Conservation (phyloP, 345 rosid species). For the Citrus maxima region DNA sequence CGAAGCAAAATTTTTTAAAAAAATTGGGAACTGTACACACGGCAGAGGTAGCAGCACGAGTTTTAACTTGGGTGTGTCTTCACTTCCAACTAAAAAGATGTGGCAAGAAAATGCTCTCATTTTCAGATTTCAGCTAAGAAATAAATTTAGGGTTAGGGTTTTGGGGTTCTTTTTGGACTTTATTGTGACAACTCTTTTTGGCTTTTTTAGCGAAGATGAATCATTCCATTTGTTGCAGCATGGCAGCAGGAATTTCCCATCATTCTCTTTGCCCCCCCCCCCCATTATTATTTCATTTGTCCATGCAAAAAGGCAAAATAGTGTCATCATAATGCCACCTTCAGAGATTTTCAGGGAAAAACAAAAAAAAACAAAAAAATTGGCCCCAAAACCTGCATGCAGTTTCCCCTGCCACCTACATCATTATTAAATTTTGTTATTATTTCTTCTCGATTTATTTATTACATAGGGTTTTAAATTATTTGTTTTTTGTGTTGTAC, state of each 20-base stretch:
- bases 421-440: background rate
- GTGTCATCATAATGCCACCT: background rate
- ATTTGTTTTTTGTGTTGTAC: conserved; percentile 7
- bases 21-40: background rate
- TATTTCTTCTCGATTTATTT: background rate
- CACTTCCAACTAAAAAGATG: background rate
- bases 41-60: conserved; percentile 17
- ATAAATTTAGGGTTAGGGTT: conserved; percentile 8
- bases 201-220: background rate
- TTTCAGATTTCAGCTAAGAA: background rate
- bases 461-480: background rate
- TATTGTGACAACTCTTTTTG: background rate
- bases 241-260: conserved; percentile 29
- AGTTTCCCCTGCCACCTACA: background rate
- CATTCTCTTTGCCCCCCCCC: conserved; percentile 26
- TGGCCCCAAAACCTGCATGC: background rate
- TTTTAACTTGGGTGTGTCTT: background rate
- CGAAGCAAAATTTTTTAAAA: background rate
- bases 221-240: conserved; percentile 18
- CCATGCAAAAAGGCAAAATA: background rate
- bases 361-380: too few relatives aligned
- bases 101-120: background rate
- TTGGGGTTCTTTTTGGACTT: background rate
- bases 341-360: background rate
- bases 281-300: background rate